Conservation (phyloP, 768 basidiomycete genomes). For the Boletus rex-veris region DNA sequence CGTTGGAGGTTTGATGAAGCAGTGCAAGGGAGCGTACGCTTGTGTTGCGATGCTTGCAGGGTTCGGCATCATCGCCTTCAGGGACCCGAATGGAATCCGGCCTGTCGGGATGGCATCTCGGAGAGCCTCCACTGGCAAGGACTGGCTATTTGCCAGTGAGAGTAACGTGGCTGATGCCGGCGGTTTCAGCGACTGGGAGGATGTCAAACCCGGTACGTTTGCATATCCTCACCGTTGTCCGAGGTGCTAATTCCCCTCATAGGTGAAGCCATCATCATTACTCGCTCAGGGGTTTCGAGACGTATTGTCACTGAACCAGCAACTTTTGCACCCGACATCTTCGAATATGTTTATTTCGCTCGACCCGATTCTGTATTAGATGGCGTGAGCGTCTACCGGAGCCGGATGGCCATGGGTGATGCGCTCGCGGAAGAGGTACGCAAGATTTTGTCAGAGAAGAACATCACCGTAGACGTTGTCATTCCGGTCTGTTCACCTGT, state of each 20-base stretch:
- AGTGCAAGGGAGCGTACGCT: constrained; percentile 91
- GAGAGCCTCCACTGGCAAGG: constrained; percentile 54
- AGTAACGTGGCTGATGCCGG: constrained; percentile 94
- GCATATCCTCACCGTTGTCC: background rate
- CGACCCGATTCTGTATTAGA: constrained; percentile 97
- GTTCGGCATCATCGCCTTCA: constrained; percentile 96
- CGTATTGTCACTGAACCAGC: constrained; percentile 67
- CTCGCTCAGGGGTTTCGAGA: constrained; percentile 69
- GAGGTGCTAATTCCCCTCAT: constrained; percentile 1
- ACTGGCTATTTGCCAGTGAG: constrained; percentile 92
- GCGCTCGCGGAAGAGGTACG: constrained; percentile 85
- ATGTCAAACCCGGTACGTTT: constrained; percentile 80
- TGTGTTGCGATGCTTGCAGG: constrained; percentile 99
- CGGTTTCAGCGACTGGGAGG: constrained; percentile 90
- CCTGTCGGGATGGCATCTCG: constrained; percentile 86
- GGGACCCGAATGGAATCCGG: constrained; percentile 96
- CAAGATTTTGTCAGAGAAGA: constrained; percentile 61
- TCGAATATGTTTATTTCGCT: constrained; percentile 98
- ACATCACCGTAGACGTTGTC: constrained; percentile 86
- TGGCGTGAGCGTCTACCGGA: constrained; percentile 94
- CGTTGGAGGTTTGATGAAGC: constrained; percentile 82
- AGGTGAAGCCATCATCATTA: constrained; percentile 98
- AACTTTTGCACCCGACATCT: constrained; percentile 94
- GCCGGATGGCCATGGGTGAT: constrained; percentile 99
- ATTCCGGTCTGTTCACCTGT: constrained; percentile 62